Evolutionary conservation across 495 filamentous ascomycete genomes (phyloP), one percentile per base, ranked within the genome.

Genomic region (Penicillium pulvis): DNA sequence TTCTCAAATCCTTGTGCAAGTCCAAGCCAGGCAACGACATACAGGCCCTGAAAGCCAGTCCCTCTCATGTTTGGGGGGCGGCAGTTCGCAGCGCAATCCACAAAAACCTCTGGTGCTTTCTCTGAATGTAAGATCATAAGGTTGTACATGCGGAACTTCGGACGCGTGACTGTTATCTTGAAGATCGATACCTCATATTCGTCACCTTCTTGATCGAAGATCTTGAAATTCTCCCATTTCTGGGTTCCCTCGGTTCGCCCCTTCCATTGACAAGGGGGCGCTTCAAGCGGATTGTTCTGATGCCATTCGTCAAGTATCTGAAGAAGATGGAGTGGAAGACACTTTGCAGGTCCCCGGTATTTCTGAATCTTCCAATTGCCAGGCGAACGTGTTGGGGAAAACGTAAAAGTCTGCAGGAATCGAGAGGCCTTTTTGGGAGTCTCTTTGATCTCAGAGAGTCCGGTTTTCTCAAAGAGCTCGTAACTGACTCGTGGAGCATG

Each of bases 191-290:
- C 11, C 3, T 58, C 47, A 20, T 63, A 24, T 35, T 59, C 41
- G 2, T 61, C 56, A 3, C 57, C 63, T 12, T 68, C 42, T 8
- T 56, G 42, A 17, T 65, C 57, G 51, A 64, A 71, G 2, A 58
- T 43, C 33, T 54, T 58, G 43, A 50, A 66, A 14, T 55, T 11
- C 6, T 31, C 28, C 43, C 23, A 49, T 7, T 43, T 55, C 9
- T 48, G n/a, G 2, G 41, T 35, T 16, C 28, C 33, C n/a, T 30
- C 24, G 9, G 1, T 30, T 41, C n/a, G 49, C 11, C 17, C 49
- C 24, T 36, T 52, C 49, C 17, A 33, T 4, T n/a, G 11, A 36
- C 49, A 35, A 16, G 49, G 49, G 0, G 49, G 49, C 14, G 17
- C 5, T 8, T 33, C 31, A 23, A 20, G 10, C 0, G 31, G 31